Percentiles rank a stretch among this genome's conserved stretches.
Conservation (phyloP, 23 red algal genomes). For the Agarophyton chilense region DNA sequence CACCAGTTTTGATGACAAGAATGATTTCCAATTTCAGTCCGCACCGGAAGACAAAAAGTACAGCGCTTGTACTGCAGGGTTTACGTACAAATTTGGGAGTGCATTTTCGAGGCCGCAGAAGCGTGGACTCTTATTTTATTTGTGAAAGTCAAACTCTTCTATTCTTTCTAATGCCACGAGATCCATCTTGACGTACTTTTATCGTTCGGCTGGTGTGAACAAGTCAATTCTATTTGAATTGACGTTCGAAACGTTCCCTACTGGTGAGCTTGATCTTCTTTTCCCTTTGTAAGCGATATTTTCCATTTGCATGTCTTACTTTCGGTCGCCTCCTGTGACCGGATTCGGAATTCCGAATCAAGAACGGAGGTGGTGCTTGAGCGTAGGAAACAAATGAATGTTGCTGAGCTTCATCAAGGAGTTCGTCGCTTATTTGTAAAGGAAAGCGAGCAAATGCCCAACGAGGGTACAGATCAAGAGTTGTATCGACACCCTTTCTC, state of each 20-base stretch:
- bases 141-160: constrained; percentile 91
- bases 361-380: constrained; percentile 65
- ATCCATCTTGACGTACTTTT: constrained; percentile 74
- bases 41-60: constrained; percentile 79
- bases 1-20: constrained; percentile 72
- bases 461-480: constrained; percentile 21
- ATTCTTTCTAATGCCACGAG: constrained; percentile 73
- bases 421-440: constrained; percentile 34
- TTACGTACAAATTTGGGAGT: constrained; percentile 93
- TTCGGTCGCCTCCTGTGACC: constrained; percentile 52
- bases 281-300: background rate
- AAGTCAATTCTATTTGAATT: constrained; percentile 3
- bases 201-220: constrained; percentile 33
- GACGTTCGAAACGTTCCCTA: background rate
- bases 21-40: constrained; percentile 78
- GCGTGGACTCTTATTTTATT: constrained; percentile 78
- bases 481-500: background rate
- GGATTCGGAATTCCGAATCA: constrained; percentile 56
- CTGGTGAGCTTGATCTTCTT: background rate
- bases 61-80: constrained; percentile 85
- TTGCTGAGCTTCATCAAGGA: constrained; percentile 20
- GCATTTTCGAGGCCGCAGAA: constrained; percentile 92
- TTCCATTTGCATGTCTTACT: background rate
- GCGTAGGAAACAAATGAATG: constrained; percentile 36
- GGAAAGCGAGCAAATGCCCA: constrained; percentile 64